Evolutionary conservation across 2,329 filamentous ascomycete species (phyloP).

Genomic region (Meredithiella fracta): DNA sequence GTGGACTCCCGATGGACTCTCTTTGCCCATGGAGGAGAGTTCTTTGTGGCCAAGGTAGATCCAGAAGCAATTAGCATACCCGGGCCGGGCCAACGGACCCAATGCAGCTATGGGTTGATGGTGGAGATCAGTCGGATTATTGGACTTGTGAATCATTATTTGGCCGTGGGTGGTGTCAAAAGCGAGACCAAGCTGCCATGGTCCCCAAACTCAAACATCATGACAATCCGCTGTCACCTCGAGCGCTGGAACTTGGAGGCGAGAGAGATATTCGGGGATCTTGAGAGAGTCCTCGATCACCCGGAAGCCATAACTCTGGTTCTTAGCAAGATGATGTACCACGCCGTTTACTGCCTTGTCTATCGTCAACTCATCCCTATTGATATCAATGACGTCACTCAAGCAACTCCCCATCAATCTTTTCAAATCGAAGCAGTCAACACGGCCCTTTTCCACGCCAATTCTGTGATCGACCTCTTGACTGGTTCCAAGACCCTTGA

Average conservation of each 20-base stretch:
- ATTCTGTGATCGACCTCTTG: slow-evolving; percentile 69
- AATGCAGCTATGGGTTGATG: slow-evolving; percentile 63
- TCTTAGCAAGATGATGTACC: slow-evolving; percentile 73
- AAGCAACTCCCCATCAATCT: slow-evolving; percentile 69
- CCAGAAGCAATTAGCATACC: slow-evolving; percentile 59
- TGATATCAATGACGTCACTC: slow-evolving; percentile 63
- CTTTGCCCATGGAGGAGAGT: slow-evolving; percentile 57
- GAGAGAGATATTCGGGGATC: slow-evolving; percentile 59
- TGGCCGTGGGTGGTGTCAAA: slow-evolving; percentile 72
- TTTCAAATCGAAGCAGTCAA: slow-evolving; percentile 90
- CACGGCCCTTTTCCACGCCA: slow-evolving; percentile 71
- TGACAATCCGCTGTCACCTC: slow-evolving; percentile 70
- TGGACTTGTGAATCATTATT: slow-evolving; percentile 67
- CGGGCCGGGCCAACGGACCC: slow-evolving; percentile 51
- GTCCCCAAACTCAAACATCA: slow-evolving; percentile 72
- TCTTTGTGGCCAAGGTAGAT: slow-evolving; percentile 44
- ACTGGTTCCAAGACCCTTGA: slow-evolving; percentile 60
- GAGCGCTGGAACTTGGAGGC: slow-evolving; percentile 75
- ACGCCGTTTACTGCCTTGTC: slow-evolving; percentile 71
- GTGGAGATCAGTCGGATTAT: slow-evolving; percentile 73
- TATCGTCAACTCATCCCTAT: slow-evolving; percentile 79
- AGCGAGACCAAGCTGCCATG: slow-evolving; percentile 83
- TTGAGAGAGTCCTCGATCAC: slow-evolving; percentile 60
- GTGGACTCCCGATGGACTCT: slow-evolving; percentile 47
- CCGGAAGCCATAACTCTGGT: slow-evolving; percentile 63